These are phyloP conservation scores for Dichomitus squalens DNA, from an alignment of 1,284 basidiomycete species.

Conservation along the genomic window DNA sequence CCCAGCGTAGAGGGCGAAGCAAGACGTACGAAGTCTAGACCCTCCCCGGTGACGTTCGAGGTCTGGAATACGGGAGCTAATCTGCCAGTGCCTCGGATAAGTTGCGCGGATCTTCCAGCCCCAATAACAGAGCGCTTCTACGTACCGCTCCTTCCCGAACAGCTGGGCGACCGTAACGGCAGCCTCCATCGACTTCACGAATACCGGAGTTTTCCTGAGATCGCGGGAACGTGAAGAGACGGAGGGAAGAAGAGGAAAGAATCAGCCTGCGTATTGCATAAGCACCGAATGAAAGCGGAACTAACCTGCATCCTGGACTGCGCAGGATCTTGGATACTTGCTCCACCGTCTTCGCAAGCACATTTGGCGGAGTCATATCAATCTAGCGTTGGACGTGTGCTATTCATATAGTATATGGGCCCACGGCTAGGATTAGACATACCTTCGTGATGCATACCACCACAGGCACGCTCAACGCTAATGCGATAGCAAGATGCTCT, in stretches of 20 bases:
- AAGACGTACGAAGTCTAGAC: conserved; percentile 70
- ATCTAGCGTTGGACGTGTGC: conserved; percentile 51
- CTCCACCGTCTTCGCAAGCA: conserved; percentile 87
- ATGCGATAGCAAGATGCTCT: conserved; percentile 92
- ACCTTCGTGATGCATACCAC: conserved; percentile 96
- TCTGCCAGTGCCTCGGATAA: conserved; percentile 39
- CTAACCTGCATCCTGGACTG: conserved; percentile 89
- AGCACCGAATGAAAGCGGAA: conserved; percentile 11
- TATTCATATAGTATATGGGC: neutral
- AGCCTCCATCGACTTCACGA: conserved; percentile 73
- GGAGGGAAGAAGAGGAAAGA: neutral
- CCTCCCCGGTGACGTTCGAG: conserved; percentile 94
- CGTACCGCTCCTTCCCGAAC: conserved; percentile 71
- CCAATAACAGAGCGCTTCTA: neutral
- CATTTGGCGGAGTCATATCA: conserved; percentile 96
- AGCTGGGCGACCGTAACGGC: conserved; percentile 78
- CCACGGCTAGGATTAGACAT: neutral
- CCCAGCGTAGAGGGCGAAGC: neutral
- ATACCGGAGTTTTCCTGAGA: conserved; percentile 72
- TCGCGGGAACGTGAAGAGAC: neutral
- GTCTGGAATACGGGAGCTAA: conserved; percentile 93
- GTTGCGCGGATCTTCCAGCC: neutral
- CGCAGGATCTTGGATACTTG: conserved; percentile 93
- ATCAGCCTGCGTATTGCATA: conserved; percentile 8
- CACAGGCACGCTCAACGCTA: conserved; percentile 93